These are phyloP conservation scores for Cyclotella choctawhatcheeana DNA, from an alignment of 108 stramenopile genomes.

Conservation along the genomic window DNA sequence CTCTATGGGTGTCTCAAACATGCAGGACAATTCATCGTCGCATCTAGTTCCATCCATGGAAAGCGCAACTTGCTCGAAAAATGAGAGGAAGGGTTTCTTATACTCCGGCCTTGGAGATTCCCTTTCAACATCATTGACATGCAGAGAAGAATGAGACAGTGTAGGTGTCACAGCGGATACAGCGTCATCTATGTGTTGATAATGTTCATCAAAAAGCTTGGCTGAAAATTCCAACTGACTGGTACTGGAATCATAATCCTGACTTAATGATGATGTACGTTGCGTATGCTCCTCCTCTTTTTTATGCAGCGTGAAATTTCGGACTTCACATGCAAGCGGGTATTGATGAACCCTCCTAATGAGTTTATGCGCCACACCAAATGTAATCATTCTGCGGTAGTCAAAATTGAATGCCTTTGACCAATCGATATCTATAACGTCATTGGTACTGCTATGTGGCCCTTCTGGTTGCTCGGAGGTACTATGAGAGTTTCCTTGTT, in stretches of 20 bases:
- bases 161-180: slow-evolving; percentile 10
- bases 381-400: slow-evolving; percentile 84
- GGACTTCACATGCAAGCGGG: slow-evolving; percentile 60
- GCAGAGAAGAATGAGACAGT: slow-evolving; percentile 16
- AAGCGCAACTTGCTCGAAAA: slow-evolving; percentile 47
- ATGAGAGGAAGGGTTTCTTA: slow-evolving; percentile 11
- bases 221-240: slow-evolving; percentile 18
- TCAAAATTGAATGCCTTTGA: slow-evolving; percentile 75
- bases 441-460: not conserved
- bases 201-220: not conserved
- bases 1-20: slow-evolving; percentile 68
- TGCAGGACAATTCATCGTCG: slow-evolving; percentile 82
- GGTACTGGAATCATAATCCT: slow-evolving; percentile 41
- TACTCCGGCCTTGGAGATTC: not conserved
- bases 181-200: slow-evolving; percentile 6
- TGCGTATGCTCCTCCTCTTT: not conserved
- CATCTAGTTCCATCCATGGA: slow-evolving; percentile 81
- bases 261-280: slow-evolving; percentile 25
- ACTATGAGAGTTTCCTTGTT: not conserved
- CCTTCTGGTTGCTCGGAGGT: not conserved
- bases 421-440: slow-evolving; percentile 59
- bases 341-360: slow-evolving; percentile 81
- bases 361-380: slow-evolving; percentile 86
- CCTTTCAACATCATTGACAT: slow-evolving; percentile 16
- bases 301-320: not conserved